phyloP scores from a whole-genome alignment of 352 stramenopile genomes.

The Globisporangium heterothallicum region DNA sequence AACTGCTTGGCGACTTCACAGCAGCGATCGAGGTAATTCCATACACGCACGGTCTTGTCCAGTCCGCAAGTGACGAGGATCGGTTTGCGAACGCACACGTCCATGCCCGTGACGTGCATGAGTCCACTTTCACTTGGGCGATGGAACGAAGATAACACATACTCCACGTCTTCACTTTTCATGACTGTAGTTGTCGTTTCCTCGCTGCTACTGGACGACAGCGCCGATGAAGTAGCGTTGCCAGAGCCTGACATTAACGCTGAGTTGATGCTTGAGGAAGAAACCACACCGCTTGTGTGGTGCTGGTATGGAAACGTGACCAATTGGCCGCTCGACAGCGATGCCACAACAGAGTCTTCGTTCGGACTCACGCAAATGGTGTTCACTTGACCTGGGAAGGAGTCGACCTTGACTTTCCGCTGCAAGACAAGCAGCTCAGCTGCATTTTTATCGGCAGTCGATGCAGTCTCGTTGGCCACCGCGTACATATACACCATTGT shows the following conservation, averaged over 20 bases:
- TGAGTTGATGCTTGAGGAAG: constrained; percentile 14
- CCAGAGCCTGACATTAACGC: constrained; percentile 12
- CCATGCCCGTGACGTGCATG: constrained; percentile 81
- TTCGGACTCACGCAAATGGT: constrained; percentile 70
- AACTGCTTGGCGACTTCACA: constrained; percentile 88
- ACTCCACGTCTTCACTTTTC: constrained; percentile 66
- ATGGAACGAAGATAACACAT: constrained; percentile 67
- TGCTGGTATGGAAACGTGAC: constrained; percentile 72
- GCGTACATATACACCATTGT: constrained; percentile 65
- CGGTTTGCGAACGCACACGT: constrained; percentile 90
- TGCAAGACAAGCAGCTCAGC: constrained; percentile 48
- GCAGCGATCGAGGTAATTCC: constrained; percentile 90
- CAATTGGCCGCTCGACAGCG: constrained; percentile 58
- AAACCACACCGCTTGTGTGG: constrained; percentile 19
- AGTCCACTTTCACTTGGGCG: constrained; percentile 50
- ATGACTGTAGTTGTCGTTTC: constrained; percentile 13
- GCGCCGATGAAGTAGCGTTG: constrained; percentile 4
- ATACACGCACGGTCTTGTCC: constrained; percentile 87
- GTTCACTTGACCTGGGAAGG: constrained; percentile 27
- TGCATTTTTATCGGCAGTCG: constrained; percentile 23
- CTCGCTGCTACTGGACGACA: constrained; percentile 15
- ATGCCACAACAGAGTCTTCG: constrained; percentile 65
- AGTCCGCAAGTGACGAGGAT: constrained; percentile 87
- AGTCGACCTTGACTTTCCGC: constrained; percentile 57
- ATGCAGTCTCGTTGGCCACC: constrained; percentile 29